Conservation (phyloP, 75 land plant genomes). For the Pinus tabuliformis region DNA sequence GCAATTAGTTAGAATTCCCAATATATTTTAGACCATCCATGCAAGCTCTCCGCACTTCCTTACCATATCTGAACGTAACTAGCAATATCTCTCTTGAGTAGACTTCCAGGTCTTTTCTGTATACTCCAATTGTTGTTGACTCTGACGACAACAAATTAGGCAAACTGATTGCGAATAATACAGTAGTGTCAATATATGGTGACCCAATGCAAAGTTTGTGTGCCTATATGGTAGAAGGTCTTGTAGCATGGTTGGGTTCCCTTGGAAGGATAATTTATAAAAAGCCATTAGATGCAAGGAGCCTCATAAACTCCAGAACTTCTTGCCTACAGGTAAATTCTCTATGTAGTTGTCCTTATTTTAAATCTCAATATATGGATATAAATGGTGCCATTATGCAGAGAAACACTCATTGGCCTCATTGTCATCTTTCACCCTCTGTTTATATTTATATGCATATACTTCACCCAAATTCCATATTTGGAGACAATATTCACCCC, state of each 20-base stretch:
- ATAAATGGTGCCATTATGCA: constrained; percentile 14
- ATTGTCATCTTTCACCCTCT: background rate
- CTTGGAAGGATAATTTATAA: constrained; percentile 18
- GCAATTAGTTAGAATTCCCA: background rate
- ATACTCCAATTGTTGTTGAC: background rate
- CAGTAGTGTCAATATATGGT: background rate
- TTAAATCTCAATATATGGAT: background rate
- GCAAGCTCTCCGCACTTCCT: background rate
- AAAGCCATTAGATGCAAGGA: constrained; percentile 28
- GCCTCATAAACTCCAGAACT: constrained; percentile 14
- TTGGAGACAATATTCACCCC: too few species aligned
- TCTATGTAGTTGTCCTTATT: too few species aligned
- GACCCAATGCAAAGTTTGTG: background rate
- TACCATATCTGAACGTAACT: background rate
- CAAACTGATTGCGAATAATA: background rate
- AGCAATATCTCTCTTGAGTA: background rate
- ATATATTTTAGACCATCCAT: background rate
- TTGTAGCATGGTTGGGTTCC: background rate
- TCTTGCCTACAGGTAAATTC: background rate
- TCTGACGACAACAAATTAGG: background rate
- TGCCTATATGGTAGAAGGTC: background rate
- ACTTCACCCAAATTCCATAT: too few species aligned
- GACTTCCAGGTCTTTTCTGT: background rate
- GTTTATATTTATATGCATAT: too few species aligned
- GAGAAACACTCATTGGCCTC: background rate